These are phyloP conservation scores for Earliella scabrosa DNA, from an alignment of 1,284 basidiomycete species.

Conservation along the genomic window DNA sequence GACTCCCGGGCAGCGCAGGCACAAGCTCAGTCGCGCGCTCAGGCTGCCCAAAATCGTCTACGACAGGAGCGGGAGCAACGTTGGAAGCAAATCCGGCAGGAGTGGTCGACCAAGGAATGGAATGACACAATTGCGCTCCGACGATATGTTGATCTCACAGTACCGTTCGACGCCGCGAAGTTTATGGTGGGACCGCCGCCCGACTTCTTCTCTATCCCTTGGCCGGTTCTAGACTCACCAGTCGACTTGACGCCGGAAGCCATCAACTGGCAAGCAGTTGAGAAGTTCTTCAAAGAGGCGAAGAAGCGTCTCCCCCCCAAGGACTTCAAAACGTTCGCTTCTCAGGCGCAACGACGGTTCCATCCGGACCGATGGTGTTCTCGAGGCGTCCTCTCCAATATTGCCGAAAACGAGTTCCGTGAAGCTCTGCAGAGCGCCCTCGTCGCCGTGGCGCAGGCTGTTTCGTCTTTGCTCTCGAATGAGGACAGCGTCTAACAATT, in stretches of 20 bases:
- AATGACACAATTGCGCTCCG: slow-evolving; percentile 60
- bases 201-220: slow-evolving; percentile 63
- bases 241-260: slow-evolving; percentile 56
- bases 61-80: too few species aligned
- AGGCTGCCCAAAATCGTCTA: too few species aligned
- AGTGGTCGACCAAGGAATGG: slow-evolving; percentile 36
- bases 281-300: slow-evolving; percentile 64
- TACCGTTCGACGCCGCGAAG: slow-evolving; percentile 61
- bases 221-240: slow-evolving; percentile 68
- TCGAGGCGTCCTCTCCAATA: slow-evolving; percentile 35
- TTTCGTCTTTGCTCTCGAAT: too few species aligned
- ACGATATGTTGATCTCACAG: slow-evolving; percentile 57
- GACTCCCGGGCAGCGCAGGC: too few species aligned
- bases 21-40: too few species aligned
- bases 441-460: too few species aligned
- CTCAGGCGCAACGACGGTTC: slow-evolving; percentile 69
- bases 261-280: slow-evolving; percentile 68
- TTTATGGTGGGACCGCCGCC: slow-evolving; percentile 53
- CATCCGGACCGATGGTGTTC: slow-evolving; percentile 70
- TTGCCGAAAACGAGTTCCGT: too few species aligned
- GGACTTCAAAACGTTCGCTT: slow-evolving; percentile 62
- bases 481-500: background rate
- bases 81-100: background rate
- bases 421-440: too few species aligned
- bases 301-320: slow-evolving; percentile 52